Evolutionary conservation across 2,329 filamentous ascomycete genomes (phyloP), one percentile per base, ranked within the genome.

Genomic region (Corinectria fuckeliana): DNA sequence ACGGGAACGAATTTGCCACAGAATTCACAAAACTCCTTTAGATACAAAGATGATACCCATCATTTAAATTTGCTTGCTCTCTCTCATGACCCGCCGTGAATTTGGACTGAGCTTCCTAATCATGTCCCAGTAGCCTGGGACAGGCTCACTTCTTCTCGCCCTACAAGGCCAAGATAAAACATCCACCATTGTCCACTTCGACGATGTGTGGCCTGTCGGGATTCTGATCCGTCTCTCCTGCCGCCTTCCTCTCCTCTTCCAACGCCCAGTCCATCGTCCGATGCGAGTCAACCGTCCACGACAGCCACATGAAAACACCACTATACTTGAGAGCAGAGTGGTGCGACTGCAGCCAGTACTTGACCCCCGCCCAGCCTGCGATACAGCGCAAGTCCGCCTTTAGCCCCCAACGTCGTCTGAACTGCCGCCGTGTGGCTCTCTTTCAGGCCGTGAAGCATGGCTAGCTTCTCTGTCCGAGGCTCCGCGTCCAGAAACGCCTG

Each of bases 381-480:
- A 8, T 67, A 59, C 3, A 71, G 30, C 1, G 47, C 62, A 1
- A 71, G 60, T 1, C 69, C 69, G 0, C 51, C 61, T 4, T 61
- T 66, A 4, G 48, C 67, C 0, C 67, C 67, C 1, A 56, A 56
- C 0, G 51, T 61, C n/a, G 59, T 67, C 54, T 56, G 42, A 0
- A n/a, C 9, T 0, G 64, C 61, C 0, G 38, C 54, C 0, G 62
- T 56, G 18, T 53, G 42, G 3, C 61, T 66, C 41, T 71, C 69
- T 14, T 71, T 71, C 0, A 71, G 38, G 0, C 67, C 66, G 18
- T 71, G 67, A 1, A 71, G 44, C 63, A 71, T 64, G 1, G 66
- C 69, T 0, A 71, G 51, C 51, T 69, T 70, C 23, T 60, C 50
- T 3, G 63, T 70, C 38, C 50, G 56, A 4, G 69, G 67, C 4